Percentiles rank a stretch among this genome's conserved stretches.
Evolutionary conservation across 768 basidiomycete species (phyloP).

Genomic region (Xerocomellus intermedius): DNA sequence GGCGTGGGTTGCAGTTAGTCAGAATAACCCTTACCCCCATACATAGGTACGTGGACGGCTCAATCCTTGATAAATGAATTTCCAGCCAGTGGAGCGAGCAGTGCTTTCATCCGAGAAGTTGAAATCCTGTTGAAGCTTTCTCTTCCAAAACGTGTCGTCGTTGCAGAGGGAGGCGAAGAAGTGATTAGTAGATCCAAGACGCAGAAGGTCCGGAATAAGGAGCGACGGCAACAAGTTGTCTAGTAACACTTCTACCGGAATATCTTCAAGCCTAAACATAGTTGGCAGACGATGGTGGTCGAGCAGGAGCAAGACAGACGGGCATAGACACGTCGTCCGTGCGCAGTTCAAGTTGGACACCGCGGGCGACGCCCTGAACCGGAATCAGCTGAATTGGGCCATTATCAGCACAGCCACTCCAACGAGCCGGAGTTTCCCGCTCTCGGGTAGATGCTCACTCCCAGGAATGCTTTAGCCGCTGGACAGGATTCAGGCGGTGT

Average conservation of each 20-base stretch:
- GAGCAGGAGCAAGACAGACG: background rate
- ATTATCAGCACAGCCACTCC: slow-evolving; percentile 25
- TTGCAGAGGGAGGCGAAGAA: slow-evolving; percentile 58
- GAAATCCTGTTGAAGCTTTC: slow-evolving; percentile 65
- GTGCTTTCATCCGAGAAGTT: slow-evolving; percentile 73
- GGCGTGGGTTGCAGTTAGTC: background rate
- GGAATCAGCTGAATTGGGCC: slow-evolving; percentile 15
- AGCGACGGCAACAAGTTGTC: slow-evolving; percentile 68
- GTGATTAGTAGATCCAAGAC: slow-evolving; percentile 60
- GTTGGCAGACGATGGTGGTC: background rate
- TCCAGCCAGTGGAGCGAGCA: slow-evolving; percentile 77
- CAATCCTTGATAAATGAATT: slow-evolving; percentile 72
- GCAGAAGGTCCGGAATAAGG: slow-evolving; percentile 51
- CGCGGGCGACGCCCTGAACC: background rate
- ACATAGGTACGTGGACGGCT: slow-evolving; percentile 50
- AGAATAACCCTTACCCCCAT: slow-evolving; percentile 53
- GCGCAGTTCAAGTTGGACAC: slow-evolving; percentile 4
- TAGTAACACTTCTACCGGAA: slow-evolving; percentile 77
- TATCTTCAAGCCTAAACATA: slow-evolving; percentile 45
- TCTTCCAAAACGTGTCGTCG: slow-evolving; percentile 81
- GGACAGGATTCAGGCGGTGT: too few species aligned
- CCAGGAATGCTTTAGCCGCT: too few species aligned
- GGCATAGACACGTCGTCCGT: background rate
- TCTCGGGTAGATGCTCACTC: too few species aligned
- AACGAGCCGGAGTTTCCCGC: background rate